Conservation (phyloP, 1,139 yeast genomes). For the Debaryomyces robertsiae region DNA sequence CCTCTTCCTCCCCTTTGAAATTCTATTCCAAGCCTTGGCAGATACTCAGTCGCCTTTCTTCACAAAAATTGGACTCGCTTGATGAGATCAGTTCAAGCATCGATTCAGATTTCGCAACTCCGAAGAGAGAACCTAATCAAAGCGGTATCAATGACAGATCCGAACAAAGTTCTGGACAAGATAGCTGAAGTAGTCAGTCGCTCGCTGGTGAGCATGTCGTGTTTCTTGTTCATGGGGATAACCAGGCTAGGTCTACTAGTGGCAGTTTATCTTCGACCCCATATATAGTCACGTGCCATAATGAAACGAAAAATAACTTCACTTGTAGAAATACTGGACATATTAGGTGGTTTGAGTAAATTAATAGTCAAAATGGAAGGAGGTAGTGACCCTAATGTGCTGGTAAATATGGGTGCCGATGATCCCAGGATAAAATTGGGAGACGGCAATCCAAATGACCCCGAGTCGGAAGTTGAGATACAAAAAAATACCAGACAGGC, state of each 20-base stretch:
- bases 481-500: slow-evolving; percentile 14
- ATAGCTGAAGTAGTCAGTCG: no score
- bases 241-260: no score
- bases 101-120: slow-evolving; percentile 23
- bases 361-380: background rate
- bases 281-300: background rate
- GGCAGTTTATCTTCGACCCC: no score
- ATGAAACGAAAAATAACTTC: background rate
- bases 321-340: no score
- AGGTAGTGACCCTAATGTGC: slow-evolving; percentile 4
- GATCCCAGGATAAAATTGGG: no score
- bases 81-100: slow-evolving; percentile 29
- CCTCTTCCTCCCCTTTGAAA: slow-evolving; percentile 4
- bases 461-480: slow-evolving; percentile 8
- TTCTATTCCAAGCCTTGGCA: slow-evolving; percentile 30
- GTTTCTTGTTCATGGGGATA: no score
- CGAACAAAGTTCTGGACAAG: no score
- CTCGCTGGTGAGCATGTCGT: no score
- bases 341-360: no score
- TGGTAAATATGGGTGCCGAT: no score
- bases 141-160: no score
- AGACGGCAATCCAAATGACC: background rate
- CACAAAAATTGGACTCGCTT: slow-evolving; percentile 6
- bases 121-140: background rate
- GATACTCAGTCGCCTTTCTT: slow-evolving; percentile 26